Conservation (phyloP, 1,284 basidiomycete species). For the Volvariella surrecta region DNA sequence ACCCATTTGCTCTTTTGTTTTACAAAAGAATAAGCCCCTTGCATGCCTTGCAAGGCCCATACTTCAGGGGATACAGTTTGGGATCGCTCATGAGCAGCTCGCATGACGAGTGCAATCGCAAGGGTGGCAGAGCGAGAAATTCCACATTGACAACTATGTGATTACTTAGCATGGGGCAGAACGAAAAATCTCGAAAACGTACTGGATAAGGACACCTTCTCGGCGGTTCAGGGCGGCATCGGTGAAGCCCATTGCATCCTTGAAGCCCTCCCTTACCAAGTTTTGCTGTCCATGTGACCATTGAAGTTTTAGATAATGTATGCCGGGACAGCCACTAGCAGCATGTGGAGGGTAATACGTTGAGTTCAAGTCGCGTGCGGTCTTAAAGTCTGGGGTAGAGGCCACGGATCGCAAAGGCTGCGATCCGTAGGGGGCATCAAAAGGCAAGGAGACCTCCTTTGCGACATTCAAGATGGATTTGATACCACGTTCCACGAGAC, state of each 20-base stretch:
- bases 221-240: slow-evolving; percentile 68
- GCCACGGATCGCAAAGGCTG: slow-evolving; percentile 48
- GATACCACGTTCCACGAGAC: slow-evolving; percentile 68
- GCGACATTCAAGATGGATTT: slow-evolving; percentile 89
- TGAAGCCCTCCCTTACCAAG: slow-evolving; percentile 73
- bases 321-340: slow-evolving; percentile 57
- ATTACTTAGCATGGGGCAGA: slow-evolving; percentile 10
- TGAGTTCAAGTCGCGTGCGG: slow-evolving; percentile 26
- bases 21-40: slow-evolving; percentile 86
- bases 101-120: slow-evolving; percentile 92
- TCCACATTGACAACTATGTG: slow-evolving; percentile 85
- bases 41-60: slow-evolving; percentile 82
- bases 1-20: slow-evolving; percentile 85
- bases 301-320: slow-evolving; percentile 87
- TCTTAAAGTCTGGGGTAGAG: slow-evolving; percentile 60
- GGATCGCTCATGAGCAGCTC: slow-evolving; percentile 72
- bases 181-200: slow-evolving; percentile 28
- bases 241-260: slow-evolving; percentile 72
- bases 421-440: slow-evolving; percentile 37
- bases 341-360: slow-evolving; percentile 60
- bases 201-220: slow-evolving; percentile 86
- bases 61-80: slow-evolving; percentile 64
- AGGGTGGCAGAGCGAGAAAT: slow-evolving; percentile 92
- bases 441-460: slow-evolving; percentile 82
- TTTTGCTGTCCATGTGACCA: slow-evolving; percentile 95